These are phyloP conservation scores for Suillus variegatus DNA, from an alignment of 768 basidiomycete genomes.

Conservation along the genomic window DNA sequence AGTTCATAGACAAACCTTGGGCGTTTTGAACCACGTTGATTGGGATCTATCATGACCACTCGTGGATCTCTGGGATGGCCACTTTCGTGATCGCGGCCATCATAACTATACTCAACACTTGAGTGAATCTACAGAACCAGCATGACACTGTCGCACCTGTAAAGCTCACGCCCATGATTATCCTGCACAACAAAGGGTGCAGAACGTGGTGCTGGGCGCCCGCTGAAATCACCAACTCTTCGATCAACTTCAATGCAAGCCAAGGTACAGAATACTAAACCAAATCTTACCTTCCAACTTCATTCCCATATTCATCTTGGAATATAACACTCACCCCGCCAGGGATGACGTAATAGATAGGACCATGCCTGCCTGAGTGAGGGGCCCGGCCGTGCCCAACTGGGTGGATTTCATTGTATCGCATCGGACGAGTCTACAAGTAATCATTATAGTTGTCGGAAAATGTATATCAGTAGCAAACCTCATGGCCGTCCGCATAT, in stretches of 20 bases:
- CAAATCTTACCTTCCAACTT: constrained; percentile 54
- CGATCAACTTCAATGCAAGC: neutral
- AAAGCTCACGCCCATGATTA: constrained; percentile 57
- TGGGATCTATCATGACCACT: constrained; percentile 24
- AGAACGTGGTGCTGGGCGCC: constrained; percentile 28
- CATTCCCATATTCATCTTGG: constrained; percentile 63
- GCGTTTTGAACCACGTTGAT: constrained; percentile 17
- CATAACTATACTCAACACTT: constrained; percentile 23
- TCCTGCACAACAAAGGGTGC: constrained; percentile 61
- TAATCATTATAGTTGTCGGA: neutral
- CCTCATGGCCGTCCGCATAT: constrained; percentile 25
- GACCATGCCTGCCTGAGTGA: constrained; percentile 23
- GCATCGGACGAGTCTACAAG: constrained; percentile 25
- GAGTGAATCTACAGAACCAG: neutral
- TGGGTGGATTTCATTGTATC: constrained; percentile 23
- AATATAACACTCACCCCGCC: constrained; percentile 66
- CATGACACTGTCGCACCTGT: constrained; percentile 40
- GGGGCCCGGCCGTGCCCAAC: constrained; percentile 22
- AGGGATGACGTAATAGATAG: constrained; percentile 65
- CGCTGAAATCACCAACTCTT: constrained; percentile 56
- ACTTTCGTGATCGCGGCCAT: constrained; percentile 23
- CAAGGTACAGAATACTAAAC: neutral
- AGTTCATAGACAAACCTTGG: constrained; percentile 20
- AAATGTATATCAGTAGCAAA: constrained; percentile 14
- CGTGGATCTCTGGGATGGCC: constrained; percentile 28